These are phyloP conservation scores for Malus sieversii DNA, from an alignment of 306 rosid species.

Conservation along the genomic window DNA sequence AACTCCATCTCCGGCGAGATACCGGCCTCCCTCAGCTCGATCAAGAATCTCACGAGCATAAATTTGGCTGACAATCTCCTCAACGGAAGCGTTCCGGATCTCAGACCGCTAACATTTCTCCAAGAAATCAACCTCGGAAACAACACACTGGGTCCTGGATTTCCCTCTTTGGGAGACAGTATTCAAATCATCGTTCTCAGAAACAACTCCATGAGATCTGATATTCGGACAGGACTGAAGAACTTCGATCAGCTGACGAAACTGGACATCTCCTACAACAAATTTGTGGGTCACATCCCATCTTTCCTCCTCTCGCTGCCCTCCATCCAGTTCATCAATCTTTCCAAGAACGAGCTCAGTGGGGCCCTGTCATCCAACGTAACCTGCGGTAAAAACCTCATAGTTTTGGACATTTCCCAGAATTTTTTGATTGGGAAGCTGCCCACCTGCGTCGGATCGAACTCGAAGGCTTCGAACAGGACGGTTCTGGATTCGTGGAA, in stretches of 20 bases:
- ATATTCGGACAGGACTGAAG: constrained; percentile 33
- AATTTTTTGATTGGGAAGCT: constrained; percentile 62
- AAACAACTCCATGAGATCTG: constrained; percentile 61
- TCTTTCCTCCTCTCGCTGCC: constrained; percentile 64
- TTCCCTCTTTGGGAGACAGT: constrained; percentile 42
- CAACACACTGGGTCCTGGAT: constrained; percentile 57
- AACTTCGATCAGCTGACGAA: constrained; percentile 39
- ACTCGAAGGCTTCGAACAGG: constrained; percentile 40
- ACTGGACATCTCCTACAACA: constrained; percentile 62
- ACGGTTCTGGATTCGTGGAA: constrained; percentile 53
- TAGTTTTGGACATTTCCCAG: constrained; percentile 60
- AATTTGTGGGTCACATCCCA: constrained; percentile 54
- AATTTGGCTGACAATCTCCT: constrained; percentile 58
- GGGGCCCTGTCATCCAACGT: constrained; percentile 48
- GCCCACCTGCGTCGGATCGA: constrained; percentile 60
- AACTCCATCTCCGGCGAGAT: constrained; percentile 59
- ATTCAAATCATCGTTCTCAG: constrained; percentile 41
- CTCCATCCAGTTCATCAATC: constrained; percentile 46
- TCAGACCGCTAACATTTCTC: constrained; percentile 34
- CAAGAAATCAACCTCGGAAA: constrained; percentile 49
- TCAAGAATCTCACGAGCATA: constrained; percentile 44
- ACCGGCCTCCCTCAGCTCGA: constrained; percentile 38
- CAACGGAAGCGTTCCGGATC: constrained; percentile 68
- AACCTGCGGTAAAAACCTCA: constrained; percentile 42
- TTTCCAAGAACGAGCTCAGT: constrained; percentile 54